Evolutionary conservation across 192 early-diverging fungal genomes (phyloP), one percentile per base, ranked within the genome.

Genomic region (Rhizophagus sp.): DNA sequence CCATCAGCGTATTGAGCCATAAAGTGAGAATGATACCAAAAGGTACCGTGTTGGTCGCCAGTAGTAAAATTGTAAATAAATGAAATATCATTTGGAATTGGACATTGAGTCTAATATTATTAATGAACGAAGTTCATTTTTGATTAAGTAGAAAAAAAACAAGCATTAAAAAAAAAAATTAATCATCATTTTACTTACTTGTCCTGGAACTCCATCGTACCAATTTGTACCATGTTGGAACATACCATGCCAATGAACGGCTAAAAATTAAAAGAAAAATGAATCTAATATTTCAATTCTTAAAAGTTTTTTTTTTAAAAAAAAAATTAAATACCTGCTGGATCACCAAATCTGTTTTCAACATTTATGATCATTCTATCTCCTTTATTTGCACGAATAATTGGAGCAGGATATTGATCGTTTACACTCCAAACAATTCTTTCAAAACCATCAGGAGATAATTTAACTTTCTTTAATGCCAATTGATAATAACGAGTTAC

Each of bases 371-470:
- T 81, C 13, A 89, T 66, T 11, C 83, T 84, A 50, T 88, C 89
- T 34, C 85, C 85, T 4, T 84, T 74, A 12, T 81, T 87, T 13
- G 80, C 87, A 61, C 87, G 80, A 27, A 89, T 69, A 36, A 83
- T n/a, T 7, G 88, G 88, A 25, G 79, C 83, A 34, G 83, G 87
- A 25, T 70, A 92, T 62, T 76, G 81, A 4, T 88, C 88, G 82
- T 94, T 94, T 69, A 92, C 90, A 72, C 91, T 91, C 34, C 82
- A 89, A 3, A 93, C 92, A 50, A 84, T 88, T 22, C 91, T 89
- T 76, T 90, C 87, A 63, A 70, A 78, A 44, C 90, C 91, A 85
- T 95, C 93, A 17, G 92, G 92, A n/a, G 68, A 34, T 1, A 70
- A 1, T 11, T 70, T 9, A 22, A 22, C 39, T 12, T 22, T 41